phyloP scores from a whole-genome alignment of 768 basidiomycete species.

The Pleurotus tuoliensis region DNA sequence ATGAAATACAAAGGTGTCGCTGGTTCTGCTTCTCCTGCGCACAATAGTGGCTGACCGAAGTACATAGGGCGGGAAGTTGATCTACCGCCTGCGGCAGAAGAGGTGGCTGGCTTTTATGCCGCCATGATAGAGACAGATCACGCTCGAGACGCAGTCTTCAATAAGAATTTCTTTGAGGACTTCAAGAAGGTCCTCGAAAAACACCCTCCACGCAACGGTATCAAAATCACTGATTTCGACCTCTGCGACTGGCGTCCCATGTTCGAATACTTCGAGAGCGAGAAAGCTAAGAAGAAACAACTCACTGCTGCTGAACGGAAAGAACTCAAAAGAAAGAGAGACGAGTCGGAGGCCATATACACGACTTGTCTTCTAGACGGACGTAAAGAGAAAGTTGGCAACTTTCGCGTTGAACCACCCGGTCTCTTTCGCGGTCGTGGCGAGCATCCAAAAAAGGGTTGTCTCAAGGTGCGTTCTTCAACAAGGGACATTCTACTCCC shows the following conservation, averaged over 20 bases:
- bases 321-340: slow-evolving; percentile 79
- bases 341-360: slow-evolving; percentile 81
- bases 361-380: slow-evolving; percentile 88
- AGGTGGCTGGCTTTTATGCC: slow-evolving; percentile 95
- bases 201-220: slow-evolving; percentile 78
- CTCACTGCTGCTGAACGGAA: slow-evolving; percentile 88
- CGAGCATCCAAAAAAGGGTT: slow-evolving; percentile 97
- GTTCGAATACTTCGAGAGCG: slow-evolving; percentile 87
- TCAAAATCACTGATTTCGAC: slow-evolving; percentile 70
- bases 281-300: slow-evolving; percentile 91
- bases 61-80: slow-evolving; percentile 67
- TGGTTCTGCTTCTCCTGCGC: neutral
- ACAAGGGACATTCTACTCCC: neutral
- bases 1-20: slow-evolving; percentile 89
- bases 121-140: slow-evolving; percentile 92
- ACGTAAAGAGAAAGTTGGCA: slow-evolving; percentile 96
- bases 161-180: slow-evolving; percentile 94
- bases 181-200: slow-evolving; percentile 75
- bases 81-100: slow-evolving; percentile 84
- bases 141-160: slow-evolving; percentile 82
- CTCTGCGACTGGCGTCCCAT: slow-evolving; percentile 94
- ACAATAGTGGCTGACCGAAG: slow-evolving; percentile 4
- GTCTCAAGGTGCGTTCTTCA: slow-evolving; percentile 67
- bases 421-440: slow-evolving; percentile 98
- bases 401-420: slow-evolving; percentile 97